Evolutionary conservation across 2,329 filamentous ascomycete genomes (phyloP), one percentile per base, ranked within the genome.

Genomic region (Penicillium sp.): DNA sequence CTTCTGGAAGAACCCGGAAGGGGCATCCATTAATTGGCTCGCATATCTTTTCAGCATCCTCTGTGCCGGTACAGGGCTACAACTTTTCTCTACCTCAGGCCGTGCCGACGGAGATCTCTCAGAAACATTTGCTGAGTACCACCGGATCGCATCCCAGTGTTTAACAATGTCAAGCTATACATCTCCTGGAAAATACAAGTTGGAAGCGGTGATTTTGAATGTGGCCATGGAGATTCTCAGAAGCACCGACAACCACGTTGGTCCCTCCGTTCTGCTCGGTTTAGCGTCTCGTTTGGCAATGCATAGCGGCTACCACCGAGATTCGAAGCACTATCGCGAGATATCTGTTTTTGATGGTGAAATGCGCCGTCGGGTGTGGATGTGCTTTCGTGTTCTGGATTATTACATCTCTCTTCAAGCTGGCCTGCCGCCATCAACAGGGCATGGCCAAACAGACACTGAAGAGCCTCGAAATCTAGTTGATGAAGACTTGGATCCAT

Each of bases 381-480:
- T 67, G 10, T 64, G 64, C 47, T 57, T 72, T 14, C 64, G 58
- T 11, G 82, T 86, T 63, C 75, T 87, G 47, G 85, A 88, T 62
- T 67, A 83, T 4, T 71, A 87, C 11, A 78, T 83, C 2, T 79
- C 83, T 1, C 85, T 86, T 63, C 83, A 87, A 62, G 76, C 87
- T 56, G 86, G 86, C 1, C 73, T 88, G 16, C 85, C 86, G 1
- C 79, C 79, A 56, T 83, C 84, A 76, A 77, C 85, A 39, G 73
- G 80, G 43, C 76, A 78, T 21, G 79, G 83, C 51, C 80, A 85
- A 52, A 81, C 79, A 34, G 85, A 88, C 64, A 85, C 83, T 0
- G 62, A 69, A 2, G 66, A 79, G 19, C 84, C 85, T 6, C 73
- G 75, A 13, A 87, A 88, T 65, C 65, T 87, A 16, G 67, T 78